A percentile compares a stretch with the other conserved stretches of the same genome.
Conservation (phyloP, 768 basidiomycete genomes). For the Flagelloscypha sp. region DNA sequence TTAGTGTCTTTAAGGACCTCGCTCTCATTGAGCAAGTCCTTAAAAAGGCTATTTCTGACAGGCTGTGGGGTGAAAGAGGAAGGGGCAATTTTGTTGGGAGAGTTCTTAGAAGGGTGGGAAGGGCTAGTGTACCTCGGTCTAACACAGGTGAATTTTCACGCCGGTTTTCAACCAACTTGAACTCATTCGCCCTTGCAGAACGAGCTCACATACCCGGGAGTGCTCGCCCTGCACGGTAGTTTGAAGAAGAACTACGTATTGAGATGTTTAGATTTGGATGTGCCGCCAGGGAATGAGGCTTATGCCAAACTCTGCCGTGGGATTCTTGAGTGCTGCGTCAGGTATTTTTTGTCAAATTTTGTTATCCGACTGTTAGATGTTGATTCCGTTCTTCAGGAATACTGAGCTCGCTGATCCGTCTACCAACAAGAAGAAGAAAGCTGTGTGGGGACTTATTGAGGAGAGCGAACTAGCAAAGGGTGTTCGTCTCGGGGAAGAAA, state of each 20-base stretch:
- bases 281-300: slow-evolving; percentile 77
- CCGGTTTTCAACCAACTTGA: too few species aligned
- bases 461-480: slow-evolving; percentile 74
- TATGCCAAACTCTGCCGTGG: slow-evolving; percentile 83
- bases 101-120: slow-evolving; percentile 87
- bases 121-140: slow-evolving; percentile 88
- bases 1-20: slow-evolving; percentile 76
- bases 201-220: too few species aligned
- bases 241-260: slow-evolving; percentile 79
- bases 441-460: slow-evolving; percentile 81
- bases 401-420: too few species aligned
- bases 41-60: slow-evolving; percentile 89
- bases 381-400: too few species aligned
- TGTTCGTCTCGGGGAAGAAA: slow-evolving; percentile 40
- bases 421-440: slow-evolving; percentile 32
- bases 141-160: too few species aligned
- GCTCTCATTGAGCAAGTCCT: slow-evolving; percentile 83
- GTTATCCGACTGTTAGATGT: too few species aligned
- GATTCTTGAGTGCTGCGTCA: slow-evolving; percentile 81
- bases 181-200: too few species aligned
- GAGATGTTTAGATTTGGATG: slow-evolving; percentile 88
- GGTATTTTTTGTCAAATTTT: too few species aligned
- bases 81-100: slow-evolving; percentile 91
- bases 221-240: slow-evolving; percentile 85
- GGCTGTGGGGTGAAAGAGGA: slow-evolving; percentile 71